Base-by-base conservation (phyloP, 306 rosid species). In the Malus sieversii region DNA sequence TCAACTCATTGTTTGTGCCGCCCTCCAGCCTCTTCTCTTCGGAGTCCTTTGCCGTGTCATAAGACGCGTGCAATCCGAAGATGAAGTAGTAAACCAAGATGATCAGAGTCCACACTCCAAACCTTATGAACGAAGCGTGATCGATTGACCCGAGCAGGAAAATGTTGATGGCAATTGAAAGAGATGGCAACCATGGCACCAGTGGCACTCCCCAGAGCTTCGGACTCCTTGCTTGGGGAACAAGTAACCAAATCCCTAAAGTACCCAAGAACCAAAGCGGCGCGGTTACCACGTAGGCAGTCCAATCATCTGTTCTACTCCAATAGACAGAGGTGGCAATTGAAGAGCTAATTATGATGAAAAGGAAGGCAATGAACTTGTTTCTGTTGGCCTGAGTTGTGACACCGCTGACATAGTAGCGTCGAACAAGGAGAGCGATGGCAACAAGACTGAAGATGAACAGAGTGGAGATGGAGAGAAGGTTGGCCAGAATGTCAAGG, bases 91-190 rank as follows among this genome's bases (percentile, higher is more conserved):
- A 89, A 1, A 77, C 68, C 79, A 89, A 45, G 38, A 88, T 65
- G 58, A 89, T 0, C 4, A 10, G 77, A 8, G 88, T 88, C 96
- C 97, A 86, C 1, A 46, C 0, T 3, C 77, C 92, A 78, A 92
- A 90, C 71, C 96, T 92, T 51, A 6, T 38, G 45, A 84, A 93
- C 0, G 98, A 93, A 1, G 57, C 46, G 4, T 6, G 76, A 30
- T 93, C 98, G 8, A 93, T 86, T 2, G 97, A 92, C 44, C 97
- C 97, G 20, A 92, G 87, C 64, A 92, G 88, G 83, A 92, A 92
- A 18, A 92, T 77, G 79, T 92, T 92, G 4, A 92, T 83, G 52
- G 87, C 88, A 42, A 92, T 88, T 0, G 97, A 92, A 0, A 82
- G 10, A 3, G 94, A 88, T 25, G 97, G 97, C 33, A 92, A 35